These are phyloP conservation scores for Monosporascus sp. DNA, from an alignment of 2,329 filamentous ascomycete species.

Conservation along the genomic window DNA sequence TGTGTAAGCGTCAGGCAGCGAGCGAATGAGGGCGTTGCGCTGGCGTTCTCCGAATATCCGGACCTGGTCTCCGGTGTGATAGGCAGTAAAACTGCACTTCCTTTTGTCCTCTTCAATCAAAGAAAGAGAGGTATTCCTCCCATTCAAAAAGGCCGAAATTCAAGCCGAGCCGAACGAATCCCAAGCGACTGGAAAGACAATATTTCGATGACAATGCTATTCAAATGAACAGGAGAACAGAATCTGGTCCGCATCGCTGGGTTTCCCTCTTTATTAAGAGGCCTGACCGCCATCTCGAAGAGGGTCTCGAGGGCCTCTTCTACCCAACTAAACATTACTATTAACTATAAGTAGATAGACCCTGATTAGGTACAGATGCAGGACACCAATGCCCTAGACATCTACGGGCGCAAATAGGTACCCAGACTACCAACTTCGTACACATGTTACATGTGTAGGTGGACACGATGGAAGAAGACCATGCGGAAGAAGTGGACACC, in stretches of 20 bases:
- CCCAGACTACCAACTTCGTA: too few species aligned
- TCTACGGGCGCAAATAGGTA: not conserved
- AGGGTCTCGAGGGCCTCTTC: conserved; percentile 2
- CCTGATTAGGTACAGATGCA: conserved; percentile 17
- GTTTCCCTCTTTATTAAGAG: too few species aligned
- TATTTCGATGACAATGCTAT: too few species aligned
- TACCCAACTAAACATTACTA: not conserved
- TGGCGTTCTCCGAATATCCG: not conserved
- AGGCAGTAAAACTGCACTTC: not conserved
- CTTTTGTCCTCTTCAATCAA: not conserved
- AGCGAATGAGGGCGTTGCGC: not conserved
- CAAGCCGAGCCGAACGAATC: not conserved
- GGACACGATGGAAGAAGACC: not conserved
- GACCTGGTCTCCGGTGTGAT: not conserved
- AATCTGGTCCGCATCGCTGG: too few species aligned
- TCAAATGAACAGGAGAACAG: not conserved
- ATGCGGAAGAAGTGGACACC: not conserved
- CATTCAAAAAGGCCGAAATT: not conserved
- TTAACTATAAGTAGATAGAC: not conserved
- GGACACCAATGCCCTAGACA: conserved; percentile 6
- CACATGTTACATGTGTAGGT: not conserved
- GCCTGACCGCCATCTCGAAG: too few species aligned
- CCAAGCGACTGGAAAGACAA: too few species aligned
- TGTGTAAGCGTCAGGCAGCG: not conserved
- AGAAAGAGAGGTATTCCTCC: not conserved